Percentiles rank a stretch among this genome's conserved stretches.
phyloP scores from a whole-genome alignment of 73 alveolate genomes.

The Paramecium primaurelia region DNA sequence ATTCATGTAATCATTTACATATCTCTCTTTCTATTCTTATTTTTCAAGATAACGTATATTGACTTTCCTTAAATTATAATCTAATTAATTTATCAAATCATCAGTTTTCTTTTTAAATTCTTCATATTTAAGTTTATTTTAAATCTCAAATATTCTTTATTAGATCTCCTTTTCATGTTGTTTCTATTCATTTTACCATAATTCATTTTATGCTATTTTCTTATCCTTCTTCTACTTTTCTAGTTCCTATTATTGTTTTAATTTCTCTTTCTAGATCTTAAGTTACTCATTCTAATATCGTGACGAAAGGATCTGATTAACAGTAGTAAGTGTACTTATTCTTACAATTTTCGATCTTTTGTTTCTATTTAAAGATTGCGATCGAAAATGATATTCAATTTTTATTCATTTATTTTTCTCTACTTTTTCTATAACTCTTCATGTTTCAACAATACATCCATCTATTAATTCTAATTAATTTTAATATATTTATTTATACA shows the following conservation, averaged over 20 bases:
- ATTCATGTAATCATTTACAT: not conserved
- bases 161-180: not conserved
- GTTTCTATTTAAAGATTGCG: not conserved
- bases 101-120: not conserved
- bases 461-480: not conserved
- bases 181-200: not conserved
- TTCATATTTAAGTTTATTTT: not conserved
- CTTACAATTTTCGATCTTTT: not conserved
- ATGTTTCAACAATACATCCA: not conserved
- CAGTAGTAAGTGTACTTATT: not conserved
- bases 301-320: not conserved
- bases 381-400: not conserved
- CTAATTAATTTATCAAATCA: not conserved
- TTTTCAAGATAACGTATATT: not conserved
- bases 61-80: not conserved
- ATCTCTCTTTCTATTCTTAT: not conserved
- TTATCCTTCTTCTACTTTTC: not conserved
- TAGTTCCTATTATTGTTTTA: not conserved
- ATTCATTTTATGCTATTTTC: not conserved
- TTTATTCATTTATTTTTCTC: not conserved
- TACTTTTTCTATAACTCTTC: not conserved
- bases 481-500: not conserved
- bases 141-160: not conserved
- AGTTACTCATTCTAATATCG: not conserved
- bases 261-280: not conserved